Base-by-base conservation (phyloP, 208 protist species). In the Borovskyia barvae region DNA sequence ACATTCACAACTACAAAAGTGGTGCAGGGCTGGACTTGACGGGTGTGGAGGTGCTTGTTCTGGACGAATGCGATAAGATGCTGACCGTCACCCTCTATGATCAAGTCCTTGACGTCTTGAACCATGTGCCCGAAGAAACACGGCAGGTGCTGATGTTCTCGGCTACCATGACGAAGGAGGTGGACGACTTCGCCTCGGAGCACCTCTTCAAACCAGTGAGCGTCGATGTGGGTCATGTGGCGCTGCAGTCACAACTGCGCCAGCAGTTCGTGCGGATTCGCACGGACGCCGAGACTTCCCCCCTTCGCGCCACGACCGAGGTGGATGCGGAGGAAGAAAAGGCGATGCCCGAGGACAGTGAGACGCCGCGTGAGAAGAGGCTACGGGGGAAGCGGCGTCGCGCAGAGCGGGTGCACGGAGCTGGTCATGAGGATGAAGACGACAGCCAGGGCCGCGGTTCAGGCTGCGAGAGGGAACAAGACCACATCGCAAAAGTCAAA, bases 11-110 rank as follows among this genome's bases (percentile, higher is more conserved):
- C 60, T 85, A 80, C 66, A 86, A 87, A 55, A 59, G 70, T 26
- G 62, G 69, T 5, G 51, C 59, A 14, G 93, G 92, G 11, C 63
- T 98, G 5, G 94, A 94, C 58, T 57, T 98, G 3, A 79, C 82
- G 22, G 66, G 84, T 12, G 85, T 98, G 29, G 91, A 96, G 62
- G 84, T 97, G 53, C 73, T 99, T 12, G 87, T 98, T 5, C 78
- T 99, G 8, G 98, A 99, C 66, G 98, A 99, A 76, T 98, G 97
- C 48, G 98, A 99, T 75, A 96, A 98, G 61, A 97, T 99, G 97
- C 86, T 99, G 30, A 98, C 99, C 61, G 97, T 99, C 83, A 98
- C 93, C 29, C 98, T 99, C 57, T 87, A 96, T 52, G 96, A 98
- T 33, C 97, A 99, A 77, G 98, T 99, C 43, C 73, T 96, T 28